These are phyloP conservation scores for Gracilaria vermiculophylla DNA, from an alignment of 23 red algal species.

Conservation along the genomic window DNA sequence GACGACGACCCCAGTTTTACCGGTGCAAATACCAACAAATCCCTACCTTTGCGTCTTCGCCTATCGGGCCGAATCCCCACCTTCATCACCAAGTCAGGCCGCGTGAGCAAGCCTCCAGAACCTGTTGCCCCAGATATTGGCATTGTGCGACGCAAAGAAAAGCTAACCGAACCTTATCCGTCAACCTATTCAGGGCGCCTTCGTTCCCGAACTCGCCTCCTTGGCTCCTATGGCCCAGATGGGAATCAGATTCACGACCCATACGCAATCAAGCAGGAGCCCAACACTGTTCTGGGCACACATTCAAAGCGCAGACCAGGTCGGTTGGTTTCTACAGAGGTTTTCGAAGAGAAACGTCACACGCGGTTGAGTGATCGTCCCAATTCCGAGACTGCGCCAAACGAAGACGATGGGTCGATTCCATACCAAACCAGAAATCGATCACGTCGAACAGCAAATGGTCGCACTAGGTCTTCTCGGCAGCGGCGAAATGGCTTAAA, in stretches of 20 bases:
- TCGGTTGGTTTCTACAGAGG: not conserved
- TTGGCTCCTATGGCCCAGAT: not conserved
- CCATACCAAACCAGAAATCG: conserved; percentile 25
- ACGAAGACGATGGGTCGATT: not conserved
- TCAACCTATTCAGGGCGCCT: not conserved
- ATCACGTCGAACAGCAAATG: not conserved
- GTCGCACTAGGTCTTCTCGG: not conserved
- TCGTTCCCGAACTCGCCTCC: conserved; percentile 6
- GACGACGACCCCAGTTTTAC: not conserved
- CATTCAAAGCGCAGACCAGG: not conserved
- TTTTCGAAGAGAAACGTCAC: not conserved
- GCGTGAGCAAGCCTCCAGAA: conserved; percentile 41
- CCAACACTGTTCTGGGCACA: not conserved
- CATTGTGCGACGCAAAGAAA: not conserved
- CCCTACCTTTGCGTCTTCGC: conserved; percentile 5
- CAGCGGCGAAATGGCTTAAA: not conserved
- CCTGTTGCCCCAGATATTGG: conserved; percentile 13
- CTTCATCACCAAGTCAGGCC: conserved; percentile 45
- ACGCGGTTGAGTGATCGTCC: not conserved
- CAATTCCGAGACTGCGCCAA: not conserved
- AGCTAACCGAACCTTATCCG: not conserved
- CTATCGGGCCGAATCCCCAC: not conserved
- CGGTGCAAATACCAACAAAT: not conserved
- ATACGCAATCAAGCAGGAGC: not conserved
- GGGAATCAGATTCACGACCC: not conserved